Evolutionary conservation across 495 filamentous ascomycete species (phyloP).

Genomic region (Podospora fimiseda): DNA sequence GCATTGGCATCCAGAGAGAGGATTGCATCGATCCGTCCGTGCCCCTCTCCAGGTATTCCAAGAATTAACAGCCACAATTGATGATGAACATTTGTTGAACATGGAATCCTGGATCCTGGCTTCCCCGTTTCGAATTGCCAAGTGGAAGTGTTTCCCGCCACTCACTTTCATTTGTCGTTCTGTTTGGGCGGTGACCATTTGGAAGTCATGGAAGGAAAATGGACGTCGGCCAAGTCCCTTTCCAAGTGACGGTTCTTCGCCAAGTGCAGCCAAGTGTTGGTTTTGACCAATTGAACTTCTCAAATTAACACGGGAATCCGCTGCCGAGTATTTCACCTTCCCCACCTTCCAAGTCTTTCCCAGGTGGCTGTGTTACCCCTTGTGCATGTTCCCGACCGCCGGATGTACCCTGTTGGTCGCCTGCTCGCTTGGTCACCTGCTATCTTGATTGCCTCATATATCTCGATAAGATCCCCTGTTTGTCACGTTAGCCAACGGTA

Average conservation of each 20-base stretch:
- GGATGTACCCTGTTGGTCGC: slow-evolving; percentile 5
- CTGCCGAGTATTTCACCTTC: background rate
- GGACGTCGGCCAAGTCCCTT: background rate
- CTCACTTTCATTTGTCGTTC: no score
- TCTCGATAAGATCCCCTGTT: background rate
- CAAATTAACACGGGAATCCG: background rate
- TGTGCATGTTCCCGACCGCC: slow-evolving; percentile 1
- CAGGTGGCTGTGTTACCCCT: slow-evolving; percentile 1
- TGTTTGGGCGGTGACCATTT: background rate
- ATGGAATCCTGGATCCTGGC: no score
- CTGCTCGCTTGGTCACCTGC: slow-evolving; percentile 2
- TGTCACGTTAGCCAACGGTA: background rate
- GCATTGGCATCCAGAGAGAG: no score
- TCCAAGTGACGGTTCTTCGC: background rate
- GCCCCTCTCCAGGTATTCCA: no score
- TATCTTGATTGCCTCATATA: slow-evolving; percentile 3
- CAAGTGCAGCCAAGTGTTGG: background rate
- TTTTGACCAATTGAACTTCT: background rate
- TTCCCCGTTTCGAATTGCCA: background rate
- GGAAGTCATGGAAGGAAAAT: background rate
- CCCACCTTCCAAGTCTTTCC: background rate
- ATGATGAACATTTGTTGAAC: no score
- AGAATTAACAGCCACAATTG: no score
- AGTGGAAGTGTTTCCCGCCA: background rate
- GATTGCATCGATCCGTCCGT: background rate